Conservation (phyloP, 148 eudicot genomes). For the Diospyros lotus region DNA sequence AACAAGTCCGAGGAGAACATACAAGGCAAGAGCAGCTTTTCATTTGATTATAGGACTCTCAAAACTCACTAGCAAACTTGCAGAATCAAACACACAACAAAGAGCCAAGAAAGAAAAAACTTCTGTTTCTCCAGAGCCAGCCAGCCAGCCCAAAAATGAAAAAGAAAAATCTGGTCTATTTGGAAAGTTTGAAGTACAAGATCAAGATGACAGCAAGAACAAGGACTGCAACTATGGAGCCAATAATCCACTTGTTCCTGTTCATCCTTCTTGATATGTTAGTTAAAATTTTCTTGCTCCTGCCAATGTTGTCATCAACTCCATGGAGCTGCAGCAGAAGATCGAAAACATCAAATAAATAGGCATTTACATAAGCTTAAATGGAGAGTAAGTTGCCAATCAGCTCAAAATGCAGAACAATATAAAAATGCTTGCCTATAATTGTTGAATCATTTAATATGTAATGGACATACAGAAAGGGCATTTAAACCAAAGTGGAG, state of each 20-base stretch:
- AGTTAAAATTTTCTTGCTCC: slow-evolving; percentile 50
- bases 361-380: background rate
- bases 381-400: background rate
- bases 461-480: background rate
- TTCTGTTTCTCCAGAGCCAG: slow-evolving; percentile 3
- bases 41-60: slow-evolving; percentile 11
- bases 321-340: slow-evolving; percentile 45
- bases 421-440: background rate
- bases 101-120: background rate
- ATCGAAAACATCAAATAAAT: background rate
- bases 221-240: slow-evolving; percentile 40
- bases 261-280: slow-evolving; percentile 55
- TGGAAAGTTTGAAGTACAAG: slow-evolving; percentile 46
- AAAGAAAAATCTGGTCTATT: slow-evolving; percentile 11
- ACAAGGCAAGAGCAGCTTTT: background rate
- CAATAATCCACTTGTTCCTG: slow-evolving; percentile 53
- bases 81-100: background rate
- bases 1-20: too few relatives aligned
- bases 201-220: slow-evolving; percentile 39
- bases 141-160: slow-evolving; percentile 4
- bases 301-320: slow-evolving; percentile 46
- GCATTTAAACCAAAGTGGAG: background rate
- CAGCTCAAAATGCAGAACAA: background rate
- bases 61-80: slow-evolving; percentile 3
- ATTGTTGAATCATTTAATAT: background rate